Evolutionary conservation across 2,329 filamentous ascomycete species (phyloP), one percentile per base, ranked within the genome.

Genomic region (Fusarium sp.): DNA sequence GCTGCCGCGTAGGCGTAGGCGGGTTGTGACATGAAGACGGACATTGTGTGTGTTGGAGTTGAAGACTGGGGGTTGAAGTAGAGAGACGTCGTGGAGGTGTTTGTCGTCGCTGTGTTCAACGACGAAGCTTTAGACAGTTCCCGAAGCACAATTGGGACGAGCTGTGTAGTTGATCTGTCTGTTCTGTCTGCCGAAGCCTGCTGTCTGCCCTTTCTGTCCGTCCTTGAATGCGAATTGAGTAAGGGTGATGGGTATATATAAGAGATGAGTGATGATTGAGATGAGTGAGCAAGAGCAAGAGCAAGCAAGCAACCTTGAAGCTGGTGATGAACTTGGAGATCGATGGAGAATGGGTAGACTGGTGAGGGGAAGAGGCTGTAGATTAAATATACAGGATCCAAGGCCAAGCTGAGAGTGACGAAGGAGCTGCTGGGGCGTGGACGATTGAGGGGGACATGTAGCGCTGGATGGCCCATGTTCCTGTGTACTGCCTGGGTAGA

Each of bases 21-120:
- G 45, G 78, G 78, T 77, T 82, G 81, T 74, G 80, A 76, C 78
- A 82, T 81, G 68, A 82, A 82, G 78, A 82, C 80, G 69, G 81
- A 81, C 81, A 82, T 83, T 75, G 72, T 78, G 75, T 70, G 69
- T 31, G 69, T 40, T 69, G 60, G 14, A 27, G 62, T 25, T 70
- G 56, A 31, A 70, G 61, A 58, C 45, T 29, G 59, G 29, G 58
- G 66, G 62, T 62, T 69, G 35, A 42, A 67, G 61, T 64, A 38
- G 63, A 65, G 31, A 63, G 42, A 29, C 63, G 52, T 52, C 54
- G 36, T 69, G 42, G 52, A 38, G 63, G 56, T 65, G 50, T 35
- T 70, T 29, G 42, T 63, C 58, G 71, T 76, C 65, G 71, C 60
- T 29, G 56, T 63, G 62, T 29, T 63, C 42, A 63, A 67, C 66